Conservation (phyloP, 208 protist species). For the Blastocrithidia nonstop region DNA sequence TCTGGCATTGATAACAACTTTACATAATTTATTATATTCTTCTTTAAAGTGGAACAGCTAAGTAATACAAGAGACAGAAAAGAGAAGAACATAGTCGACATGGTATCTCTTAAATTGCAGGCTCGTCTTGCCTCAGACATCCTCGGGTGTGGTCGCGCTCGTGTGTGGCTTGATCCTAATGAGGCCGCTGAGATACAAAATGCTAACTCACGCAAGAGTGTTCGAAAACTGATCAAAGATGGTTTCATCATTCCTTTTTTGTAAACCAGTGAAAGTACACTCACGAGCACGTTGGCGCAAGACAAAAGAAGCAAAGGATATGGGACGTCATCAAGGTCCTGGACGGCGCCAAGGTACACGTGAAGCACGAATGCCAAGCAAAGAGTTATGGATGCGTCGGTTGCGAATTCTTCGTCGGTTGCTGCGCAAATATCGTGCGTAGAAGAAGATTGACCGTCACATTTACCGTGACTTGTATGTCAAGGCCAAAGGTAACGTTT, state of each 20-base stretch:
- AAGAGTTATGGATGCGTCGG: slow-evolving; percentile 97
- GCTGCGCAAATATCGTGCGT: slow-evolving; percentile 95
- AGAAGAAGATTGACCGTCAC: slow-evolving; percentile 96
- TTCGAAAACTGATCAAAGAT: slow-evolving; percentile 95
- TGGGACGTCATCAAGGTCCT: slow-evolving; percentile 86
- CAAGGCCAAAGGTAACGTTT: slow-evolving; percentile 98
- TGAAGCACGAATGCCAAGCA: slow-evolving; percentile 95
- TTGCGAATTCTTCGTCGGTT: slow-evolving; percentile 95
- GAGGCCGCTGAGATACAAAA: slow-evolving; percentile 94
- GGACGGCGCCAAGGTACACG: slow-evolving; percentile 95
- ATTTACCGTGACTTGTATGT: slow-evolving; percentile 96
- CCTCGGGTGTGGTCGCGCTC: slow-evolving; percentile 94
- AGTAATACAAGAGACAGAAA: no score
- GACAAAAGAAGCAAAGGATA: slow-evolving; percentile 85
- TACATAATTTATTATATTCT: no score
- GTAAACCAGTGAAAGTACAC: slow-evolving; percentile 90
- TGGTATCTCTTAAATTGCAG: slow-evolving; percentile 89
- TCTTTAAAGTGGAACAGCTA: no score
- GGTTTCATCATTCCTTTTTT: slow-evolving; percentile 97
- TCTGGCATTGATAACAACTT: no score
- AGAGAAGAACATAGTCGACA: no score
- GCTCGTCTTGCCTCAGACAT: slow-evolving; percentile 96
- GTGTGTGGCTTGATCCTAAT: slow-evolving; percentile 97
- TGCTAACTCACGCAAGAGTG: slow-evolving; percentile 93
- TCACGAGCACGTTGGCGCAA: slow-evolving; percentile 89